phyloP scores from a whole-genome alignment of 2,329 filamentous ascomycete species.

The Aureobasidium sp. region DNA sequence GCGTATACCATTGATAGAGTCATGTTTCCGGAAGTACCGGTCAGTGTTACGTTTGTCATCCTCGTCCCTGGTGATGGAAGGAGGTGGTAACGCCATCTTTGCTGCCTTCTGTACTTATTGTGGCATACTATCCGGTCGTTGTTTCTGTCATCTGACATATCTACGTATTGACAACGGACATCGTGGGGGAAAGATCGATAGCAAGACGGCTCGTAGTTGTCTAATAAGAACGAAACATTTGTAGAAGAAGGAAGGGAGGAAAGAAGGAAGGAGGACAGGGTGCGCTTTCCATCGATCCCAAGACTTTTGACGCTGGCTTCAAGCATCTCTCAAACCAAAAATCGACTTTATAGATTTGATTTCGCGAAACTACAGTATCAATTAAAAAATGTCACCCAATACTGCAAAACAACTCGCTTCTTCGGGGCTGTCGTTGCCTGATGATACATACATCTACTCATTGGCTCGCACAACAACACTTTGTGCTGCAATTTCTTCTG shows the following conservation, averaged over 20 bases:
- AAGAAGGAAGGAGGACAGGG: too few species aligned
- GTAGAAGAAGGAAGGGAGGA: neutral
- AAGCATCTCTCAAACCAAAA: neutral
- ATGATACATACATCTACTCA: slow-evolving; percentile 49
- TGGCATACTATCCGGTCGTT: neutral
- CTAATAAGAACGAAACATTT: neutral
- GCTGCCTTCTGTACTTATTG: neutral
- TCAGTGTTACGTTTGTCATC: neutral
- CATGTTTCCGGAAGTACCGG: neutral
- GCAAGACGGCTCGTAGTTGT: neutral
- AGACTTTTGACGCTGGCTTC: slow-evolving; percentile 1
- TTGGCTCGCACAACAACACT: slow-evolving; percentile 35
- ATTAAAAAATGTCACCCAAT: neutral
- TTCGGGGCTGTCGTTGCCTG: slow-evolving; percentile 15
- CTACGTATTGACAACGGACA: neutral
- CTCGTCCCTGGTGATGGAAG: neutral
- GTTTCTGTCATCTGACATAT: neutral
- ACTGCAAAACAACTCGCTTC: slow-evolving; percentile 8
- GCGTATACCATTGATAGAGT: neutral
- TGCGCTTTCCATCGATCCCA: neutral
- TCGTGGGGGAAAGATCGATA: neutral
- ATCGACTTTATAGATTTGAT: neutral
- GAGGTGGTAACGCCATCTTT: neutral
- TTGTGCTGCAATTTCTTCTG: slow-evolving; percentile 60
- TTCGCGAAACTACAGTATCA: neutral